phyloP scores from a whole-genome alignment of 2,329 filamentous ascomycete genomes.

The Coniochaeta sp. region DNA sequence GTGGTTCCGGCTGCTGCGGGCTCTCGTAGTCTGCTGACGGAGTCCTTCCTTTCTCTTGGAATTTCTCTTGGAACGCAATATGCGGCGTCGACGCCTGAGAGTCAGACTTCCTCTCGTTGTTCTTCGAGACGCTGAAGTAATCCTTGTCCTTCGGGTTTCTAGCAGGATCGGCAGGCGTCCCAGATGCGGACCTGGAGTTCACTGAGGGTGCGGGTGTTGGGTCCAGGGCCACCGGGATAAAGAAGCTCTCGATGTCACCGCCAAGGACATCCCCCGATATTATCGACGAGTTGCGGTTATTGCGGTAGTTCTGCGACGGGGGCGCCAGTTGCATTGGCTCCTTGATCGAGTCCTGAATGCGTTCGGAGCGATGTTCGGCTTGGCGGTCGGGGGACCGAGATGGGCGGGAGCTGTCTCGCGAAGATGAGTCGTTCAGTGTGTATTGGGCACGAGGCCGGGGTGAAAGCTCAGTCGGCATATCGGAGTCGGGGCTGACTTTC shows the following conservation, averaged over 20 bases:
- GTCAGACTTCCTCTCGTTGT: slow-evolving; percentile 38
- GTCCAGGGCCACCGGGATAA: slow-evolving; percentile 71
- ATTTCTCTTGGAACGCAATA: slow-evolving; percentile 88
- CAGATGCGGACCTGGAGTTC: slow-evolving; percentile 48
- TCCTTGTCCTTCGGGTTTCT: slow-evolving; percentile 47
- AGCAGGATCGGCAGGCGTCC: slow-evolving; percentile 34
- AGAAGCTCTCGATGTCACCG: slow-evolving; percentile 59
- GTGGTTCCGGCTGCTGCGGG: slow-evolving; percentile 33
- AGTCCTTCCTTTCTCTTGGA: slow-evolving; percentile 73
- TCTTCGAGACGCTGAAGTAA: slow-evolving; percentile 46
- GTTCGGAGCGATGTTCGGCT: too few species aligned
- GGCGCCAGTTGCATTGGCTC: slow-evolving; percentile 61
- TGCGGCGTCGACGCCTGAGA: slow-evolving; percentile 66
- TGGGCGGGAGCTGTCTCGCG: slow-evolving; percentile 44
- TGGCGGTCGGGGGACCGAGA: slow-evolving; percentile 44
- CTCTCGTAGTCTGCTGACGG: slow-evolving; percentile 54
- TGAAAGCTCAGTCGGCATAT: slow-evolving; percentile 63
- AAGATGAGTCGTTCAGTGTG: slow-evolving; percentile 45
- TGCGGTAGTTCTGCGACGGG: slow-evolving; percentile 70
- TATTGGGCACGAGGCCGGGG: slow-evolving; percentile 51
- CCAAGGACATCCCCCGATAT: slow-evolving; percentile 36
- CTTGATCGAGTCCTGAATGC: slow-evolving; percentile 32
- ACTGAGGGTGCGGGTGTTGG: slow-evolving; percentile 53
- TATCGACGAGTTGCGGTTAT: slow-evolving; percentile 66
- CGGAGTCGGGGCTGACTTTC: slow-evolving; percentile 53